phyloP scores from a whole-genome alignment of 495 filamentous ascomycete species.

The Podospora bellae-mahoneyi region DNA sequence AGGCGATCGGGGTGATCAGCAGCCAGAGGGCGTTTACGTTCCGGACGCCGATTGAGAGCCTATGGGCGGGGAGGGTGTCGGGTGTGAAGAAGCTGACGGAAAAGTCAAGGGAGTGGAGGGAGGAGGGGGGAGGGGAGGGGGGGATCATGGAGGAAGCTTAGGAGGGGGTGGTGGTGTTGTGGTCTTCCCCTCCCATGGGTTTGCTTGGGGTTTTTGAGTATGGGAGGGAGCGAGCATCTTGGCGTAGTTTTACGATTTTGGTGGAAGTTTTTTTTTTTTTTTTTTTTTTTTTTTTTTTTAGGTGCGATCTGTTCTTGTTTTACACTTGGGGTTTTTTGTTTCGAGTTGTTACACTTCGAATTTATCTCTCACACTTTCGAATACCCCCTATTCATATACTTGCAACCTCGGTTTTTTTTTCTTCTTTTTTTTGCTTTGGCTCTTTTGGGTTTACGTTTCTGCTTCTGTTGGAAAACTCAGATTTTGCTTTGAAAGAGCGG shows the following conservation, averaged over 20 bases:
- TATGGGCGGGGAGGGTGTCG: constrained; percentile 77
- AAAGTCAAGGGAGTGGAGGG: constrained; percentile 78
- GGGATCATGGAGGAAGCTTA: constrained; percentile 73
- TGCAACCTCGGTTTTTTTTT: not conserved
- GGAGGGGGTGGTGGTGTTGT: too few species aligned
- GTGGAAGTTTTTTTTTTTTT: not conserved
- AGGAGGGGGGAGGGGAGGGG: constrained; percentile 72
- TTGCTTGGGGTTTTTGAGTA: not conserved
- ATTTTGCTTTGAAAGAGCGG: not conserved
- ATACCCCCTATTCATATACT: not conserved
- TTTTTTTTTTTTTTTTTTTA: not conserved
- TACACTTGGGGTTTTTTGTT: not conserved
- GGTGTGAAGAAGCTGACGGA: constrained; percentile 77
- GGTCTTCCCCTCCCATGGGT: constrained; percentile 10
- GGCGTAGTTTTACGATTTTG: too few species aligned
- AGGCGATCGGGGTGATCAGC: constrained; percentile 94
- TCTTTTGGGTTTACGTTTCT: not conserved
- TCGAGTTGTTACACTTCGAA: not conserved
- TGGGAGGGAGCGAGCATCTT: not conserved
- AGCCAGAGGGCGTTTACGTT: constrained; percentile 93
- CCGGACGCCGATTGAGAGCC: constrained; percentile 76
- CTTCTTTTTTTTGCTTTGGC: not conserved
- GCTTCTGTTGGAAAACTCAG: not conserved
- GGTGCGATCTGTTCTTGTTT: not conserved
- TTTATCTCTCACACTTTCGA: not conserved